phyloP scores from a whole-genome alignment of 164 flowering plant species.

The Cinnamomum chago region DNA sequence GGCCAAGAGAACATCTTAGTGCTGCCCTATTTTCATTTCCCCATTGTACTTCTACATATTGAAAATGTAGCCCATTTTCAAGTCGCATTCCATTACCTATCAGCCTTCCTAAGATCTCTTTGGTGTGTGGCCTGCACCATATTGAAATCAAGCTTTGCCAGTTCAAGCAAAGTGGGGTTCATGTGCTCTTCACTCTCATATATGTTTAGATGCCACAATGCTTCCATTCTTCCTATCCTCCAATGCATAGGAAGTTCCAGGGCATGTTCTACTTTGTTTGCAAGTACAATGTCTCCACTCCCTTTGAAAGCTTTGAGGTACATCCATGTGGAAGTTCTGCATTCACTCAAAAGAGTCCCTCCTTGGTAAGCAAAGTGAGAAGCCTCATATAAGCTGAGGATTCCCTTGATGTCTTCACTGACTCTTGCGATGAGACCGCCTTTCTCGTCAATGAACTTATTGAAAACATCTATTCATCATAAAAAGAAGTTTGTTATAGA shows the following conservation, averaged over 20 bases:
- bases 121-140: background rate
- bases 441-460: no score
- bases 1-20: no score
- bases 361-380: conserved; percentile 11
- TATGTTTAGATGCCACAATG: conserved; percentile 13
- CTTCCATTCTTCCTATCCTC: conserved; percentile 31
- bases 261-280: conserved; percentile 17
- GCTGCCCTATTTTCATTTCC: no score
- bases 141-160: background rate
- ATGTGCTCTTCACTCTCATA: conserved; percentile 3
- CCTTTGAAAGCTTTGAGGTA: conserved; percentile 16
- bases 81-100: background rate
- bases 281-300: background rate
- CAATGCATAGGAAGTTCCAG: conserved; percentile 38
- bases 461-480: no score
- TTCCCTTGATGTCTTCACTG: background rate
- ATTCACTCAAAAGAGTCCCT: conserved; percentile 30
- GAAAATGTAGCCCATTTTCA: no score
- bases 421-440: no score
- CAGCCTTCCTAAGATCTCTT: background rate
- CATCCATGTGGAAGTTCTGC: conserved; percentile 20
- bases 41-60: no score
- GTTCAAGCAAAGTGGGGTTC: background rate
- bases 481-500: no score
- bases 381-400: conserved; percentile 23